Evolutionary conservation across 2,329 filamentous ascomycete species (phyloP), one percentile per base, ranked within the genome.

Genomic region (Trichoderma guizhouense): DNA sequence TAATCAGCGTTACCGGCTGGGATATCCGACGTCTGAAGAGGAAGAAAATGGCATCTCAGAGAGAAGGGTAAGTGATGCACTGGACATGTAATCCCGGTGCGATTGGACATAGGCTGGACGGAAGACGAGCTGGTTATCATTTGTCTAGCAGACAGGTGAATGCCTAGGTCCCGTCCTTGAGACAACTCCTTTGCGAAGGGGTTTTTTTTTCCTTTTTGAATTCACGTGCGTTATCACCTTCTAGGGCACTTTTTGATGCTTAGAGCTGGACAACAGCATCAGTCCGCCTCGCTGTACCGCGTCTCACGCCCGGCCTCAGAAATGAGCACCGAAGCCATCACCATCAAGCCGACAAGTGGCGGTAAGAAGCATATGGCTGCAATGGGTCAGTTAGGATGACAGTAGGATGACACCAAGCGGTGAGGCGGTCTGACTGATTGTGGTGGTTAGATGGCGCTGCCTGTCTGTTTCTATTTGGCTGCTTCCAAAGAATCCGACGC

Each of bases 191-290:
- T 43, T 9, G 39, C 3, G 39, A 39, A 15, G 5, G 7, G n/a
- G n/a, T n/a, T n/a, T n/a, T n/a, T n/a, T 39, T 7, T 39, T 7
- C 12, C 18, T 34, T 34, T 34, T 34, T 34, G 2, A 11, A 34
- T 11, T 3, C 32, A 34, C 32, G 2, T 9, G 32, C 9, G 14
- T 39, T 7, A 7, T 9, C 7, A 14, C 11, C 11, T 7, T 7
- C 47, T 0, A 24, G 11, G 21, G 11, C 18, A 24, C 11, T 14
- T 7, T 12, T 1, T 2, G 2, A 24, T 21, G 47, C 0, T 2
- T 6, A 53, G 47, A 53, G n/a, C 0, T 24, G 11, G 3, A 53
- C 47, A 53, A 53, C 6, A 14, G 9, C 11, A 53, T 14, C 21
- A 21, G 9, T 24, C 21, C 6, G 47, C 3, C 21, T 53, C n/a